A percentile compares a stretch with the other conserved stretches of the same genome.
Evolutionary conservation across 805 yeast genomes (phyloP).

Genomic region (Pichia paraexigua): DNA sequence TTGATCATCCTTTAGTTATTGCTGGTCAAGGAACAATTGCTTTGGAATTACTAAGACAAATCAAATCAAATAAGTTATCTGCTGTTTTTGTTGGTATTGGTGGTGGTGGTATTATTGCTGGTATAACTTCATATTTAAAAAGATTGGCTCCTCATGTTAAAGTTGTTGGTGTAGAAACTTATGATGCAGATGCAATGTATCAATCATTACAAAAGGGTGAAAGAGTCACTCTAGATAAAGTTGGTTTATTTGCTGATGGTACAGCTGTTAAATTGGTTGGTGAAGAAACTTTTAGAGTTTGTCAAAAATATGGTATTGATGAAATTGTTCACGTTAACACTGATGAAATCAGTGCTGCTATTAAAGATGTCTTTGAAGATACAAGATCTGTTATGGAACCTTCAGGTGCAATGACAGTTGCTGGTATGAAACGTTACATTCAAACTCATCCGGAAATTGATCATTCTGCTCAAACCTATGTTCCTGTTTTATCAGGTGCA

Average conservation of each 20-base stretch:
- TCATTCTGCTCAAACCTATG: constrained; percentile 62
- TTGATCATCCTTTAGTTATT: constrained; percentile 94
- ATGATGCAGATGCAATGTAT: constrained; percentile 88
- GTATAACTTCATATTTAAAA: constrained; percentile 82
- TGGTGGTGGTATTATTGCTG: constrained; percentile 95
- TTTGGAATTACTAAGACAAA: constrained; percentile 83
- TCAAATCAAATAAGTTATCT: constrained; percentile 62
- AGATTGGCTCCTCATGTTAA: constrained; percentile 97
- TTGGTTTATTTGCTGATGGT: constrained; percentile 98
- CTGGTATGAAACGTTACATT: constrained; percentile 84
- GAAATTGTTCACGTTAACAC: constrained; percentile 62
- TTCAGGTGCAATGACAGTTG: constrained; percentile 93
- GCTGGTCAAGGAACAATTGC: constrained; percentile 99
- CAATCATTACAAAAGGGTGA: constrained; percentile 54
- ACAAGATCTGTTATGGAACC: constrained; percentile 94
- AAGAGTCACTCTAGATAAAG: constrained; percentile 53
- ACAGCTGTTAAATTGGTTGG: constrained; percentile 91
- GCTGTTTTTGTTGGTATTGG: constrained; percentile 94
- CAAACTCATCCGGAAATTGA: constrained; percentile 60
- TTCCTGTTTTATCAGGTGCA: constrained; percentile 90
- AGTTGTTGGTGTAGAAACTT: constrained; percentile 92
- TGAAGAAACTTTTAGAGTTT: constrained; percentile 81
- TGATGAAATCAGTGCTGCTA: constrained; percentile 85
- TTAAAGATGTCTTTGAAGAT: constrained; percentile 93
- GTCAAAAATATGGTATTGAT: constrained; percentile 67